Conservation (phyloP, 2,329 filamentous ascomycete species). For the Scopulariopsis brevicaulis region DNA sequence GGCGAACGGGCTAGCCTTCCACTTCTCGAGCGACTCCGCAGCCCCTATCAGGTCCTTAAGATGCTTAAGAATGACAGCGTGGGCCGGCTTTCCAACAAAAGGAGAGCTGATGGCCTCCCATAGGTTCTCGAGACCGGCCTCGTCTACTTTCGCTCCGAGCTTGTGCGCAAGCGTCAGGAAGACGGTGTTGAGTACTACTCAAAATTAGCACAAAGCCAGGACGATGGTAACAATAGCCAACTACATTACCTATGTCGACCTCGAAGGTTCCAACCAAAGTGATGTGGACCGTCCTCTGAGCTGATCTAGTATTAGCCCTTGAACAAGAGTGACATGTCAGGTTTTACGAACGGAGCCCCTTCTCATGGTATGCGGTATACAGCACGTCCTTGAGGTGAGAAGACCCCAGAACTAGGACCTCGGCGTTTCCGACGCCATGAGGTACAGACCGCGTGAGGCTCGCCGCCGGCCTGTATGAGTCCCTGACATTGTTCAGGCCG, state of each 20-base stretch:
- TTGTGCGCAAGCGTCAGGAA: constrained; percentile 2
- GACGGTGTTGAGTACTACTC: background rate
- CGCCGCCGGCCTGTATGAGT: constrained; percentile 2
- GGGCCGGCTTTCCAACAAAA: background rate
- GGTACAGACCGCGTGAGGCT: constrained; percentile 4
- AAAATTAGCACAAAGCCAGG: background rate
- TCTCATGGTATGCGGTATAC: constrained; percentile 4
- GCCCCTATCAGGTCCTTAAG: background rate
- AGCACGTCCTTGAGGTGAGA: constrained; percentile 2
- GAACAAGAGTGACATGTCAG: background rate
- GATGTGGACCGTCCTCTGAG: constrained; percentile 1
- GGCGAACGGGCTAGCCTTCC: background rate
- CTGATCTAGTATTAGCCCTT: background rate
- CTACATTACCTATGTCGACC: constrained; percentile 1
- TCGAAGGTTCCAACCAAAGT: background rate
- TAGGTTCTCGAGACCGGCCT: background rate
- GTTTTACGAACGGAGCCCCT: background rate
- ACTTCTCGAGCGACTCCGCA: background rate
- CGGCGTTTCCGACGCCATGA: constrained; percentile 1
- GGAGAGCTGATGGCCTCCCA: background rate
- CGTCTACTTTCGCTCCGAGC: background rate
- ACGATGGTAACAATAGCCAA: background rate
- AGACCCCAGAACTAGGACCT: background rate
- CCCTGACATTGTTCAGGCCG: constrained; percentile 1
- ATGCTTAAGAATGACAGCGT: constrained; percentile 4